phyloP scores from a whole-genome alignment of 1,139 yeast genomes.

The Ogataea hybrid region DNA sequence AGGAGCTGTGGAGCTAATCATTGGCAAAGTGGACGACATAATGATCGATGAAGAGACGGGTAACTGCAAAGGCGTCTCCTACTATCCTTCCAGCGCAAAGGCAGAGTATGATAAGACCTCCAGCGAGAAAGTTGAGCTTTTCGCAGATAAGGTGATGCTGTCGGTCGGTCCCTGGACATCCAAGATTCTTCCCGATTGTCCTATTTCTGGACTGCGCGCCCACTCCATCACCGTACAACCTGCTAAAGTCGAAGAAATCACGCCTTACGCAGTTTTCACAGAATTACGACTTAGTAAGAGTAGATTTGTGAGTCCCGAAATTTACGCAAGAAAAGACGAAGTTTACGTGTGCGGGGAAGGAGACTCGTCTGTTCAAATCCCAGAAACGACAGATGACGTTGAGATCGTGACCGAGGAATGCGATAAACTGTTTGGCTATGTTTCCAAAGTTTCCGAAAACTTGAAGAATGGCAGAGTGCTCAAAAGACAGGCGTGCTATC shows the following conservation, averaged over 20 bases:
- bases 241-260: conserved; percentile 61
- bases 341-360: conserved; percentile 98
- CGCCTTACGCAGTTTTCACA: conserved; percentile 93
- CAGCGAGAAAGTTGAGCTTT: conserved; percentile 38
- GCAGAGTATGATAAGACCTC: conserved; percentile 34
- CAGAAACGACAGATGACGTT: conserved; percentile 93
- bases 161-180: conserved; percentile 98
- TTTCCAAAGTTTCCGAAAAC: conserved; percentile 72
- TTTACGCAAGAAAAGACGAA: conserved; percentile 93
- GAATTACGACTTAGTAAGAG: conserved; percentile 70
- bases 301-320: conserved; percentile 82
- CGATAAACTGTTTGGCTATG: conserved; percentile 81
- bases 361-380: conserved; percentile 84
- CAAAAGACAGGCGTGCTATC: conserved; percentile 90
- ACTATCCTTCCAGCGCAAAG: conserved; percentile 56
- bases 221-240: conserved; percentile 94
- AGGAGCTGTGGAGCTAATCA: conserved; percentile 79
- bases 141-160: conserved; percentile 76
- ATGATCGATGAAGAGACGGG: conserved; percentile 61
- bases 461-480: conserved; percentile 73
- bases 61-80: conserved; percentile 62
- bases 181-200: conserved; percentile 83
- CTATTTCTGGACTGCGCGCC: conserved; percentile 88
- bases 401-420: conserved; percentile 86
- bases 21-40: conserved; percentile 79